Evolutionary conservation across 2,329 filamentous ascomycete genomes (phyloP).

Genomic region (Phialocephala sp.): DNA sequence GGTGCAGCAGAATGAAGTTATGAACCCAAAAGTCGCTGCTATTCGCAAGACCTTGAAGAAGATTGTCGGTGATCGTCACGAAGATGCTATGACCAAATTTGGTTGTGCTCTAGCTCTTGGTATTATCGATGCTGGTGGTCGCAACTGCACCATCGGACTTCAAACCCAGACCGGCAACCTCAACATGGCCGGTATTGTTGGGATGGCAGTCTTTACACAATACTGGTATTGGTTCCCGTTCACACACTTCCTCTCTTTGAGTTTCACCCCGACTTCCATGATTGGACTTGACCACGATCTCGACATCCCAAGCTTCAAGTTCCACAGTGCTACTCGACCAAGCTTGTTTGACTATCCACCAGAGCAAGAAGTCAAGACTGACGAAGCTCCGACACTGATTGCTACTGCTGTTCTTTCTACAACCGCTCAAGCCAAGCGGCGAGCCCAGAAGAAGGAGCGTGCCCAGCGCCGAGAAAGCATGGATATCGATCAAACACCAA

Average conservation of each 20-base stretch:
- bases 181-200: conserved; percentile 98
- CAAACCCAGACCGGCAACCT: conserved; percentile 98
- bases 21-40: conserved; percentile 93
- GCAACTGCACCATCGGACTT: conserved; percentile 97
- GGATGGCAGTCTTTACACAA: conserved; percentile 97
- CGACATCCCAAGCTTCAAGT: conserved; percentile 92
- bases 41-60: conserved; percentile 95
- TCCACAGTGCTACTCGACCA: conserved; percentile 91
- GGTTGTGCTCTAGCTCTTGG: conserved; percentile 91
- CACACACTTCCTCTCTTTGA: conserved; percentile 94
- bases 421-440: conserved; percentile 93
- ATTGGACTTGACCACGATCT: conserved; percentile 94
- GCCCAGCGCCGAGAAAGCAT: conserved; percentile 91
- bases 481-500: conserved; percentile 85
- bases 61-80: conserved; percentile 91
- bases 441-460: conserved; percentile 92
- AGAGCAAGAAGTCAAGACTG: conserved; percentile 91
- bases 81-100: conserved; percentile 99
- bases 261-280: conserved; percentile 95
- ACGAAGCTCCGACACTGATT: conserved; percentile 91
- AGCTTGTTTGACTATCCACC: conserved; percentile 98
- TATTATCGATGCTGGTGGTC: conserved; percentile 96
- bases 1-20: conserved; percentile 98
- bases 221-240: conserved; percentile 99
- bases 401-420: conserved; percentile 96